Evolutionary conservation across 306 rosid genomes (phyloP).

Genomic region (Clitoria ternatea): DNA sequence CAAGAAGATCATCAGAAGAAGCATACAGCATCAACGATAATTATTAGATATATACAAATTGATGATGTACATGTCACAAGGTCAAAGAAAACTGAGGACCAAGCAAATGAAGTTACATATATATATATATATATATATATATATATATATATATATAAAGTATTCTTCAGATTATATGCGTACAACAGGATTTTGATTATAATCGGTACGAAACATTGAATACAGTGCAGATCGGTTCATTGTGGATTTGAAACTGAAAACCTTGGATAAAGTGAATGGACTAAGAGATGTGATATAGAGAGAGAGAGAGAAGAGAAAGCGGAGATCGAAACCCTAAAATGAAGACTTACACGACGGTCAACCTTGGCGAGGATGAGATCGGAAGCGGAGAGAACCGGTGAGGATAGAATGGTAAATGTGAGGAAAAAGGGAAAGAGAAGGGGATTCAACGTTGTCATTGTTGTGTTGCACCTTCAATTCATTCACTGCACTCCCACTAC

Average conservation of each 20-base stretch:
- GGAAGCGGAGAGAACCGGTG: conserved; percentile 66
- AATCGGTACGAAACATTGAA: not conserved
- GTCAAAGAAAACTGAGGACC: not conserved
- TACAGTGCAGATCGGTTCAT: conserved; percentile 11
- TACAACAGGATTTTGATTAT: not conserved
- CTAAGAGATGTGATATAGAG: not conserved
- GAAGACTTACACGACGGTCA: conserved; percentile 86
- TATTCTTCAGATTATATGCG: not conserved
- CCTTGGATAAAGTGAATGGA: not conserved
- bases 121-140: not conserved
- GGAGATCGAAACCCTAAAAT: conserved; percentile 31
- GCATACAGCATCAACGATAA: not conserved
- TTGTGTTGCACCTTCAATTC: not conserved
- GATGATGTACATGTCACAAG: not conserved
- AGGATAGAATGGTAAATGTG: conserved; percentile 39
- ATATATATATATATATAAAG: not conserved
- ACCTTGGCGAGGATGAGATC: conserved; percentile 89
- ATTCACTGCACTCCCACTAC: conserved; percentile 1
- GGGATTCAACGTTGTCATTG: conserved; percentile 32
- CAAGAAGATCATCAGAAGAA: conserved; percentile 19
- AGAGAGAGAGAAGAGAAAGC: not conserved
- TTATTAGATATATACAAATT: not conserved
- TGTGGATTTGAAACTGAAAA: not conserved
- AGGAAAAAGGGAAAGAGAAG: conserved; percentile 48
- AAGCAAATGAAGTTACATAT: not conserved